Base-by-base conservation (phyloP, 75 land plant species). In the Pinus tabuliformis region DNA sequence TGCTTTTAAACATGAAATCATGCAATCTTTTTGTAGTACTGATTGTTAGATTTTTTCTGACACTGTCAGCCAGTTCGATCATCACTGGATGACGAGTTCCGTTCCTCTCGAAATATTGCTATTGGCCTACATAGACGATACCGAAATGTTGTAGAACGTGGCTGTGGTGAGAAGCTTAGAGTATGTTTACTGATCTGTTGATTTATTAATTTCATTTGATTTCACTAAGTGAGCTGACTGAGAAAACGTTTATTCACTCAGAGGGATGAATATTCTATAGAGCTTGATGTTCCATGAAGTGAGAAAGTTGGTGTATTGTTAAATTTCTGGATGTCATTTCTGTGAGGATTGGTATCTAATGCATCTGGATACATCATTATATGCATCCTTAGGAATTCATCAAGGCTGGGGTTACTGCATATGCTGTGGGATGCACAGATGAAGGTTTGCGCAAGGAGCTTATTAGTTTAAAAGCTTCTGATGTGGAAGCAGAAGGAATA, bases 341-440 rank as follows among this genome's bases (percentile, higher is more conserved):
- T 33, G 20, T 30, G 33, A 64, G 68, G 59, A 73, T n/a, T 56
- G 62, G 42, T 49, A 18, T 5, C 57, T 22, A 73, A 45, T 64
- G 68, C 68, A 36, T 64, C 17, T 64, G 68, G 33, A 64, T 36
- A 30, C 9, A 64, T 30, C 73, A 28, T 18, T 28, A 11, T 75
- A 15, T 14, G 73, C 58, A 22, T 62, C 45, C 24, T 74, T 81
- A 94, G 97, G 95, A 94, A 66, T 94, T 94, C 73, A 90, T 94
- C 61, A 79, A 77, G 81, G 97, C 97, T 75, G 97, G 91, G 56
- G 97, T 94, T 52, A 94, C 84, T 71, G 97, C 97, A 73, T 94
- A 94, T 87, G 95, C 94, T n/a, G 80, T 94, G 70, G 97, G 97
- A 49, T 94, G 97, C 74, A 94, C 97, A 20, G 95, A 88, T 66